Evolutionary conservation across 352 stramenopile species (phyloP).

Genomic region (Phytophthora pini): DNA sequence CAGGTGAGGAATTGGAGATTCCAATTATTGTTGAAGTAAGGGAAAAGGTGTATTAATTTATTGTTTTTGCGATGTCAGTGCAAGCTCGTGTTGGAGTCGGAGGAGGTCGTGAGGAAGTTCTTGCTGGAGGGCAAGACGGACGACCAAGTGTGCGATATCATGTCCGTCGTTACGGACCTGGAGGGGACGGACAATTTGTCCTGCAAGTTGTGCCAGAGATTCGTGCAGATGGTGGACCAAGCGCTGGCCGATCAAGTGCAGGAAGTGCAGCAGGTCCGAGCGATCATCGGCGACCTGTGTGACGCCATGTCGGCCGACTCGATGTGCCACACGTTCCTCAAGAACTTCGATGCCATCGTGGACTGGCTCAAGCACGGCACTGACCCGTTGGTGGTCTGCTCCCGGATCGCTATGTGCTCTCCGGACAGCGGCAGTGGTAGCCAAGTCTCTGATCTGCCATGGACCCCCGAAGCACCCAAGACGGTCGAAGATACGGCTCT

Average conservation of each 20-base stretch:
- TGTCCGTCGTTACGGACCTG: constrained; percentile 28
- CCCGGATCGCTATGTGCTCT: constrained; percentile 66
- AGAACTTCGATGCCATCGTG: constrained; percentile 80
- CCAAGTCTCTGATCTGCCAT: constrained; percentile 6
- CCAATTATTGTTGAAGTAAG: constrained; percentile 8
- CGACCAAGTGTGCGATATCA: constrained; percentile 59
- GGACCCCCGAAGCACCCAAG: constrained; percentile 11
- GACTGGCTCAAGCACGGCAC: constrained; percentile 79
- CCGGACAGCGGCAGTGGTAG: constrained; percentile 21
- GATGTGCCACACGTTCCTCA: constrained; percentile 82
- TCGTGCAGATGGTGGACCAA: constrained; percentile 76
- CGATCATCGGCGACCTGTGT: constrained; percentile 81
- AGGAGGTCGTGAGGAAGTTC: constrained; percentile 53
- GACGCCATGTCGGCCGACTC: constrained; percentile 72
- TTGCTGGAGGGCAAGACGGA: constrained; percentile 47
- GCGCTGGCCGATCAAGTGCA: constrained; percentile 64
- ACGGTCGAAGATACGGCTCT: constrained; percentile 16
- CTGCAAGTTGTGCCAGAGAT: constrained; percentile 79
- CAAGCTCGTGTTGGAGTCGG: constrained; percentile 45
- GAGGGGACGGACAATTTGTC: constrained; percentile 48
- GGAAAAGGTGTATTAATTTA: constrained; percentile 5
- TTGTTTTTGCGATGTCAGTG: constrained; percentile 36
- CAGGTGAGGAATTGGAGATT: constrained; percentile 29
- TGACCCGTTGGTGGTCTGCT: constrained; percentile 65
- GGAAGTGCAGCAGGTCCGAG: constrained; percentile 69